Evolutionary conservation across 495 filamentous ascomycete genomes (phyloP), one percentile per base, ranked within the genome.

Genomic region (Lentithecium fluviatile): DNA sequence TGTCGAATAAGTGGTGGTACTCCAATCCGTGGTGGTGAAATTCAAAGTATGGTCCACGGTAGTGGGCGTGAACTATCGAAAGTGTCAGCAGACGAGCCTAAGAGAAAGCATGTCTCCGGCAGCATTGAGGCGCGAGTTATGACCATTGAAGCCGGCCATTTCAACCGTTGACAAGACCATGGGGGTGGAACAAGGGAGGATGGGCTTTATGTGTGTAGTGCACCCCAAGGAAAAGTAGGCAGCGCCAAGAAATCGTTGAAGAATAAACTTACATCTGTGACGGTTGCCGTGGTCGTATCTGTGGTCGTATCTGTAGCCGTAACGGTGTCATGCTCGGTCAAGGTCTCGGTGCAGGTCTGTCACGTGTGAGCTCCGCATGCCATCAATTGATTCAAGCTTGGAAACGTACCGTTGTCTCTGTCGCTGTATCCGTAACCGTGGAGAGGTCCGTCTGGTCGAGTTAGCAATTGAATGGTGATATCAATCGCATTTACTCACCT

Each of bases 1-100:
- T 12, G 60, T 63, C 2, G 48, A n/a, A 43, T 50, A 59, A 8
- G 56, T 59, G 45, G 8, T 38, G 7, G 51, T 45, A 24, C 17
- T 51, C 6, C 20, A 17, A 2, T 38, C 5, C 6, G 56, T 50
- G 6, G 20, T 29, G 8, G n/a, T 34, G 23, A 36, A 36, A n/a
- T 15, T 55, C n/a, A 29, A 29, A 26, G 46, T 45, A 50, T 6
- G 6, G 21, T 24, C 47, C 25, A 10, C 17, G 17, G 24, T 38
- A 11, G 49, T 52, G 11, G n/a, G n/a, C n/a, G n/a, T n/a, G n/a
- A n/a, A n/a, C n/a, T n/a, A n/a, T n/a, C n/a, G n/a, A n/a, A n/a
- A n/a, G n/a, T n/a, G n/a, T n/a, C n/a, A n/a, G n/a, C n/a, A n/a
- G n/a, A n/a, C n/a, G n/a, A n/a, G n/a, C n/a, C n/a, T n/a, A n/a